These are phyloP conservation scores for Breynia disticha DNA, from an alignment of 441 rosid genomes.

Conservation along the genomic window DNA sequence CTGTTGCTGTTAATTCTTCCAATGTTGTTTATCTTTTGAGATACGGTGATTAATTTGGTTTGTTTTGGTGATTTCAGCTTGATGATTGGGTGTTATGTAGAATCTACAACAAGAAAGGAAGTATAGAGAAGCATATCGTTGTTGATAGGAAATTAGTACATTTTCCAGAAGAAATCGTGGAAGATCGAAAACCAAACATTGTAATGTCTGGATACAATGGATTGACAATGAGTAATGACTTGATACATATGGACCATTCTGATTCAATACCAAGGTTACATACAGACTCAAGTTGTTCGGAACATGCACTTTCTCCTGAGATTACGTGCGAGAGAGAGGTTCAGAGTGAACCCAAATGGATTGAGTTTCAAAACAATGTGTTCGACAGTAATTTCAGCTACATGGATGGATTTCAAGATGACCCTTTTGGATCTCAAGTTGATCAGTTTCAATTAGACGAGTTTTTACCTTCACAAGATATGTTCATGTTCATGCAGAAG, in stretches of 20 bases:
- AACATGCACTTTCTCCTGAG: slow-evolving; percentile 66
- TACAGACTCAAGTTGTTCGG: slow-evolving; percentile 84
- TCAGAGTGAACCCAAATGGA: slow-evolving; percentile 69
- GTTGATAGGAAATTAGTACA: slow-evolving; percentile 15
- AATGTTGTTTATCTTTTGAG: no score
- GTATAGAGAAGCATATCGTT: slow-evolving; percentile 41
- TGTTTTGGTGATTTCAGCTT: slow-evolving; percentile 34
- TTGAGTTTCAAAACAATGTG: slow-evolving; percentile 36
- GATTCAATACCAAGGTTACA: slow-evolving; percentile 79
- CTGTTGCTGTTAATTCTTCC: no score
- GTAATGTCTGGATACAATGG: slow-evolving; percentile 8
- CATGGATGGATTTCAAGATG: slow-evolving; percentile 45
- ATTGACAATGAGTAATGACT: slow-evolving; percentile 16
- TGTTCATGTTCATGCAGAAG: no score
- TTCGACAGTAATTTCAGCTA: slow-evolving; percentile 35
- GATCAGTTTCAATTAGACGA: slow-evolving; percentile 43
- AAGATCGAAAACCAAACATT: slow-evolving; percentile 35
- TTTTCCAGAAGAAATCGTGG: slow-evolving; percentile 21
- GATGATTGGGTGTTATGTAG: slow-evolving; percentile 96
- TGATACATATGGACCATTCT: slow-evolving; percentile 42
- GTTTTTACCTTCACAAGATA: slow-evolving; percentile 18
- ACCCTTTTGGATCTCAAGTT: slow-evolving; percentile 43
- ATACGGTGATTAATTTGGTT: slow-evolving; percentile 1
- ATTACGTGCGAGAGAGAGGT: slow-evolving; percentile 68
- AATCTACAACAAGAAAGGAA: slow-evolving; percentile 83